Base-by-base conservation (phyloP, 139 green algal species). In the Volvox reticuliferus region DNA sequence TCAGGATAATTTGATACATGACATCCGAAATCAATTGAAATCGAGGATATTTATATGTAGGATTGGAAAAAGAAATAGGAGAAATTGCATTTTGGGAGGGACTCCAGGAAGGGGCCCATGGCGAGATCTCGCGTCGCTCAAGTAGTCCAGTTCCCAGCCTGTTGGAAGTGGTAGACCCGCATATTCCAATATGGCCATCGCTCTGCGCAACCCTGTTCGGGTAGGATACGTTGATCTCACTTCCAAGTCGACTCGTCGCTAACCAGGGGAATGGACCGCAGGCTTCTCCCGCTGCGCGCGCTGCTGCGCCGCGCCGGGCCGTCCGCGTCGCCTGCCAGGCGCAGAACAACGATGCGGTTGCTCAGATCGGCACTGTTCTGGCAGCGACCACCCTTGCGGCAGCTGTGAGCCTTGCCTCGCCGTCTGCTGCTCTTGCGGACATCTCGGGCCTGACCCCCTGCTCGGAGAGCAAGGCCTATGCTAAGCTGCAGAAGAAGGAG, bases 391-490 rank as follows among this genome's bases (percentile, higher is more conserved):
- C 96, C 6, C 94, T 98, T 35, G 95, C 96, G 67, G 89, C 96
- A 22, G 90, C 95, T 63, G 91, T 97, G 69, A 86, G 85, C 87
- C 92, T 99, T 33, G 92, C 92, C 50, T 68, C 88, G 63, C 97
- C 97, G 12, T 93, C 98, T n/a, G 93, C 96, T 81, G 97, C 97
- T 19, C 83, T 95, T 28, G 98, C 98, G n/a, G 97, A 99, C 86
- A 96, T 99, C 32, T 91, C 97, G 30, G 97, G 98, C 78, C 95
- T 99, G 61, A 99, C 98, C 68, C 97, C 97, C 22, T 99, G 98
- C 98, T 95, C 94, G 65, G 93, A 99, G 94, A 98, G 94, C 96
- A 99, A 99, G 96, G 96, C 96, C 17, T 99, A 97, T 93, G 94
- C 93, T 78, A 99, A 99, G 97, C 93, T 94, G 80, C 86, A 99